phyloP scores from a whole-genome alignment of 2,329 filamentous ascomycete genomes.

The Apiospora kogelbergensis region DNA sequence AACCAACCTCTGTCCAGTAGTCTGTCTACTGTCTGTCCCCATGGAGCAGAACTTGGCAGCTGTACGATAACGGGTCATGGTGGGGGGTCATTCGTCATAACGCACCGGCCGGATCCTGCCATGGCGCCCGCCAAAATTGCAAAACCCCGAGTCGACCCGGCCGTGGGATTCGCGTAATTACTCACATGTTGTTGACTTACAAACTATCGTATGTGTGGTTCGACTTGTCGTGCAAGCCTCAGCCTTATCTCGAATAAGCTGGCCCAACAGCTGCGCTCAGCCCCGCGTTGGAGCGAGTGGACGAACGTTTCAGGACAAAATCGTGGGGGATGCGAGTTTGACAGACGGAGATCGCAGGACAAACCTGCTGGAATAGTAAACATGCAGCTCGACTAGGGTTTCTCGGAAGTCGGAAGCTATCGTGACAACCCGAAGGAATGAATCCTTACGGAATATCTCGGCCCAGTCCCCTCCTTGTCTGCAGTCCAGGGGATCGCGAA shows the following conservation, averaged over 20 bases:
- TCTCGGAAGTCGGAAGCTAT: neutral
- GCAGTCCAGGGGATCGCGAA: neutral
- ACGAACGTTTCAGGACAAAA: neutral
- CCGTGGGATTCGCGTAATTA: neutral
- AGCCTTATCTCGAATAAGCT: neutral
- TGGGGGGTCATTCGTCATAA: neutral
- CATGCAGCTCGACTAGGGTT: neutral
- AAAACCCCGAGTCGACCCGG: neutral
- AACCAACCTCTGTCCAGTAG: neutral
- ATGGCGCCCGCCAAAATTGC: neutral
- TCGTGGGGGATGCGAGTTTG: neutral
- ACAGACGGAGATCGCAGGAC: conserved; percentile 1
- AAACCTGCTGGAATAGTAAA: neutral
- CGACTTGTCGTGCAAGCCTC: neutral
- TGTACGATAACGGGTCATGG: conserved; percentile 2
- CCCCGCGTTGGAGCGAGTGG: neutral
- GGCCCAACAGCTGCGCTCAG: neutral
- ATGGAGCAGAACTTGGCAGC: neutral
- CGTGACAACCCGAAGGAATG: neutral
- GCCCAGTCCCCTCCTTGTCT: neutral
- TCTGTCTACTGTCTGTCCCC: neutral
- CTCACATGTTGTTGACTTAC: neutral
- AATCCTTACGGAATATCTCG: neutral
- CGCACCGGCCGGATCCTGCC: conserved; percentile 1
- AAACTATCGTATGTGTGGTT: neutral